Evolutionary conservation across 805 yeast species (phyloP), one percentile per base, ranked within the genome.

Genomic region (Cyberlindnera americana): DNA sequence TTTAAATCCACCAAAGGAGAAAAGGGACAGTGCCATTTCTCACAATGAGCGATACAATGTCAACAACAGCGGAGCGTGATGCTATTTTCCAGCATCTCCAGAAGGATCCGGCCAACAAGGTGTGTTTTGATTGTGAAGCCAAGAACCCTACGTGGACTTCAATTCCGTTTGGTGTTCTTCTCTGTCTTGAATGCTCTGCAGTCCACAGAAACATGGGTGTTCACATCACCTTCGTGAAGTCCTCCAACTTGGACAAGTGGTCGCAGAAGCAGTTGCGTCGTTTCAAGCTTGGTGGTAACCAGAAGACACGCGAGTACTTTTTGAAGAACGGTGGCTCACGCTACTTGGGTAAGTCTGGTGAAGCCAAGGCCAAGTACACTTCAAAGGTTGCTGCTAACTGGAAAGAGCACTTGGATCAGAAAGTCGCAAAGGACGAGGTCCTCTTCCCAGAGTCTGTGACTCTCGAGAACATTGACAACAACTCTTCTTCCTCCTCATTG

Each of bases 131-230:
- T 61, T 93, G 99, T 64, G 76, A 83, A 38, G 85, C 90, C 53
- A 88, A 85, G 59, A 90, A 90, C 61, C 98, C 99, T 26, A 88
- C 98, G 0, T 93, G 99, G 99, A 87, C 99, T 4, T 91, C 98
- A 12, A 89, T 91, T 40, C 96, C 98, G 12, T 91, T 87, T 64
- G 99, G 97, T 40, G 85, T 90, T 37, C 76, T 90, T 60, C 67
- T 93, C 43, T 93, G 99, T 69, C 73, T 90, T 45, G 95, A 93
- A 62, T 93, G 99, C 64, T 85, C 96, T 38, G 90, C 98, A 4
- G 88, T 84, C 37, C 99, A 93, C 69, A 78, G 99, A 64, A 89
- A 89, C 62, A 65, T 93, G 66, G 99, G 99, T 44, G 97, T 90
- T 27, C 99, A 93, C 62, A 82, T 93, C 55, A 78, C 97, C 27